Evolutionary conservation across 2,329 filamentous ascomycete species (phyloP), one percentile per base, ranked within the genome.

Genomic region (Kalmusia sp.): DNA sequence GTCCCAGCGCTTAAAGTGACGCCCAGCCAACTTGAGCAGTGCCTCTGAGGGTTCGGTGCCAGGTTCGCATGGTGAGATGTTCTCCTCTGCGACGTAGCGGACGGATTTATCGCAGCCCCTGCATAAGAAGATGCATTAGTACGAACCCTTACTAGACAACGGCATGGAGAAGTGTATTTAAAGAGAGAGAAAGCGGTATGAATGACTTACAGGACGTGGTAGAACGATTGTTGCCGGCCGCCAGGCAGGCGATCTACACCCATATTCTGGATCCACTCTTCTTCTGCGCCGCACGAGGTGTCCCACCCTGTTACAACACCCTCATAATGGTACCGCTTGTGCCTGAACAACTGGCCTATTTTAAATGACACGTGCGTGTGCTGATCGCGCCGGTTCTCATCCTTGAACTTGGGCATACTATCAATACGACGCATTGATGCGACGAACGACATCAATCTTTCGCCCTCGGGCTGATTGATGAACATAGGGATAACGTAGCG

Each of bases 241-340:
- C 80, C 76, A n/a, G 79, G 77, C 50, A 88, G 73, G 1, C 58
- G 50, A 71, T 89, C 86, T 8, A 90, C 84, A 40, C 80, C 77
- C 82, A 87, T 88, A 59, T 82, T 80, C 69, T 80, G 78, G 67
- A 85, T 88, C 87, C 82, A 89, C 54, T 80, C 80, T 61, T 87
- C 86, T 45, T 80, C 78, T 9, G 80, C 82, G 49, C 77, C 82
- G 66, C 82, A 88, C 57, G 81, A 79, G 14, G 78, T 76, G 44
- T 90, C 87, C 93, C 93, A 99, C n/a, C 93, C 93, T 12, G 89
- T 91, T 53, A 99, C 90, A 22, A 96, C 84, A 15, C 89, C 93
- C 43, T 87, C 79, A 71, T 93, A 96, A 17, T 83, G 79, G 70
- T 95, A 96, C 39, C 92, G 84, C 56, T 82, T 86, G 75, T 99